Evolutionary conservation across 192 early-diverging fungal genomes (phyloP).

Genomic region (Physocladia obscura): DNA sequence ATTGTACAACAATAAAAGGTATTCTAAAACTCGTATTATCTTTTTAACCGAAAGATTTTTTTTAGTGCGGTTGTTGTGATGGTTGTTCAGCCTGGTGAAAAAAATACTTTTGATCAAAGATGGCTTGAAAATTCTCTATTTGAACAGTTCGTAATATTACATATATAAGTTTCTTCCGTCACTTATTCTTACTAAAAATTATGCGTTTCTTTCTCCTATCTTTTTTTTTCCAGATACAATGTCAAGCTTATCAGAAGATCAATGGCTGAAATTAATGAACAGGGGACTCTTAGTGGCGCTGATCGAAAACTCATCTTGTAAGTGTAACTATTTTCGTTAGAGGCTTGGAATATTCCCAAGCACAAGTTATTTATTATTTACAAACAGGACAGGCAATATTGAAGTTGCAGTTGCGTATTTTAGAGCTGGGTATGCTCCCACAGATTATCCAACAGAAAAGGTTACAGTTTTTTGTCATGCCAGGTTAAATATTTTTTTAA

Average conservation of each 20-base stretch:
- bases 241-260: conserved; percentile 56
- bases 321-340: conserved; percentile 39
- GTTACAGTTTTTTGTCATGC: conserved; percentile 31
- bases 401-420: conserved; percentile 89
- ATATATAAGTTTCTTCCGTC: neutral
- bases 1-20: conserved; percentile 55
- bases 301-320: conserved; percentile 69
- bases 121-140: conserved; percentile 81
- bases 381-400: conserved; percentile 53
- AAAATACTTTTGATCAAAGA: conserved; percentile 92
- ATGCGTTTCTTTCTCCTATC: neutral
- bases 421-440: conserved; percentile 87
- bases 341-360: no score
- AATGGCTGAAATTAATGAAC: conserved; percentile 66
- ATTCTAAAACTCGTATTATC: neutral
- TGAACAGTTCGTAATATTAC: conserved; percentile 58
- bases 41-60: conserved; percentile 31
- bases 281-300: conserved; percentile 57
- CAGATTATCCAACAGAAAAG: conserved; percentile 77
- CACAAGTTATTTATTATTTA: no score
- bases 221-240: neutral
- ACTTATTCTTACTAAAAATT: no score
- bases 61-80: conserved; percentile 73
- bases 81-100: conserved; percentile 89
- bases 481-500: no score